phyloP scores from a whole-genome alignment of 1,284 basidiomycete species.

The Malassezia obtusa region DNA sequence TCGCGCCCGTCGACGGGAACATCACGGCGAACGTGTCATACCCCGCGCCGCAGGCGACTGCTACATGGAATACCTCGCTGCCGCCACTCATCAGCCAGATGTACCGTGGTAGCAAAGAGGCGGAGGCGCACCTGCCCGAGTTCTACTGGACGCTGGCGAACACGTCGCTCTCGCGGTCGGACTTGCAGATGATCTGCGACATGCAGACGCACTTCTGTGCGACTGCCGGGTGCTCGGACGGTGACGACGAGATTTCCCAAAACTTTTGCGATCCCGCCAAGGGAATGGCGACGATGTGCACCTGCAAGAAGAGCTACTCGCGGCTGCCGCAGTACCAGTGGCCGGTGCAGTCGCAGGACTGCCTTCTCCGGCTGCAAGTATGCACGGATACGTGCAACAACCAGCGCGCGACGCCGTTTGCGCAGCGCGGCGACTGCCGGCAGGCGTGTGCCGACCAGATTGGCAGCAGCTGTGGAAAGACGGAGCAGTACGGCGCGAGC shows the following conservation, averaged over 20 bases:
- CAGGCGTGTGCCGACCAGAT: slow-evolving; percentile 27
- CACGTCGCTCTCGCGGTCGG: background rate
- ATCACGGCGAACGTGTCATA: slow-evolving; percentile 6
- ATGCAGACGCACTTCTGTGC: slow-evolving; percentile 36
- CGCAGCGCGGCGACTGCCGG: slow-evolving; percentile 26
- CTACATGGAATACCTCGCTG: slow-evolving; percentile 3
- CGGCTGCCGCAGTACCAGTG: slow-evolving; percentile 40
- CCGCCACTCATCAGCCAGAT: slow-evolving; percentile 8
- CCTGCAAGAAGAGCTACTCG: slow-evolving; percentile 28
- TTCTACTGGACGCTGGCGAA: slow-evolving; percentile 20
- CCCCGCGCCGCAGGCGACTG: background rate
- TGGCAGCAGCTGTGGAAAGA: slow-evolving; percentile 30
- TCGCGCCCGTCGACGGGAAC: background rate
- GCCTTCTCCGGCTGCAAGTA: slow-evolving; percentile 27
- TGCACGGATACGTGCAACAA: slow-evolving; percentile 30
- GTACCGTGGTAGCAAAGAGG: slow-evolving; percentile 13
- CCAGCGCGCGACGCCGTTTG: slow-evolving; percentile 22
- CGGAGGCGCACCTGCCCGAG: slow-evolving; percentile 12
- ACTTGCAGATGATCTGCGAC: slow-evolving; percentile 22
- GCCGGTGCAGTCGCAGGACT: slow-evolving; percentile 42
- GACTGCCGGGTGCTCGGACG: slow-evolving; percentile 28
- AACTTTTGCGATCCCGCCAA: slow-evolving; percentile 41
- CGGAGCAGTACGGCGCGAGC: slow-evolving; percentile 36
- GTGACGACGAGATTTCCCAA: slow-evolving; percentile 20
- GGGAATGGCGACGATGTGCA: slow-evolving; percentile 32